Conservation (phyloP, 495 filamentous ascomycete species). For the Aspergillus taichungensis region DNA sequence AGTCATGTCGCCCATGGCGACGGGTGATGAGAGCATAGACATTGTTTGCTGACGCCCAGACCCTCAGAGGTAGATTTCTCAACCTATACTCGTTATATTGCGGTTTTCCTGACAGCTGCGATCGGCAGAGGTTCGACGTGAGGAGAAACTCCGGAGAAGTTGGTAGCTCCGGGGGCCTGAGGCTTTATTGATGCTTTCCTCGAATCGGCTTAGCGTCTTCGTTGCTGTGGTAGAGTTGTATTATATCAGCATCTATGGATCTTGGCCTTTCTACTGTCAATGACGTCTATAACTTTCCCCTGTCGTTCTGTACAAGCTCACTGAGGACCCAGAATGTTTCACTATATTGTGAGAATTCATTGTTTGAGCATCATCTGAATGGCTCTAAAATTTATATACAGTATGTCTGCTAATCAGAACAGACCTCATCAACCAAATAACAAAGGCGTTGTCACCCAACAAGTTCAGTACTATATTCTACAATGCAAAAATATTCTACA, state of each 20-base stretch:
- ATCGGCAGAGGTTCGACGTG: background rate
- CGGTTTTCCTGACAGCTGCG: background rate
- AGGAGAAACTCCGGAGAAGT: background rate
- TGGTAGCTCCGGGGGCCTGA: background rate
- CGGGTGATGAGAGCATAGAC: background rate
- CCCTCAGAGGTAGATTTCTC: background rate
- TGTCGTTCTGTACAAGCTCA: too few species aligned
- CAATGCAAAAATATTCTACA: too few species aligned
- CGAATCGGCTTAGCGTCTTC: background rate
- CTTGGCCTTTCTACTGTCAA: background rate
- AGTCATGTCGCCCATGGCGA: slow-evolving; percentile 1
- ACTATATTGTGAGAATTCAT: too few species aligned
- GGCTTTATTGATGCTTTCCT: slow-evolving; percentile 7
- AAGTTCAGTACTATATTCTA: too few species aligned
- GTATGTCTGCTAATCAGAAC: too few species aligned
- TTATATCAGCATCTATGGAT: background rate
- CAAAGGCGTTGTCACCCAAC: too few species aligned
- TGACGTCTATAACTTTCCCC: too few species aligned
- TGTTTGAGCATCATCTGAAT: too few species aligned
- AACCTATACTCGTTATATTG: background rate
- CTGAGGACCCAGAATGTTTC: too few species aligned
- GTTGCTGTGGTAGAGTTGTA: slow-evolving; percentile 6
- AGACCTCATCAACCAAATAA: too few species aligned
- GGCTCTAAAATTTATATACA: too few species aligned
- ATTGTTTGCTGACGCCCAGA: slow-evolving; percentile 1